These are phyloP conservation scores for Trichosporon coremiiforme DNA, from an alignment of 1,284 basidiomycete genomes.

Conservation along the genomic window DNA sequence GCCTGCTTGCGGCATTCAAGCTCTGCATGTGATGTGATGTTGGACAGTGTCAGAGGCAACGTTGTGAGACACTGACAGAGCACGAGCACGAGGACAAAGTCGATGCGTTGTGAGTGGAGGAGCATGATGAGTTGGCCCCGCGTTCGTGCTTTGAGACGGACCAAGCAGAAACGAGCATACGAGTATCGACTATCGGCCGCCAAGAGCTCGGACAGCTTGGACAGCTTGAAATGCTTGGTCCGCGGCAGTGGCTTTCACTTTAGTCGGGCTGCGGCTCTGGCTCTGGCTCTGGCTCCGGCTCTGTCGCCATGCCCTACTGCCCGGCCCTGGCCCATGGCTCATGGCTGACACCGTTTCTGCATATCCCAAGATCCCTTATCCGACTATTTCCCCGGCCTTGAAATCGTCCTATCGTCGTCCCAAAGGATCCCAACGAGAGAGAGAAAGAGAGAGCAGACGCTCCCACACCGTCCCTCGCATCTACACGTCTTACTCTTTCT, in stretches of 20 bases:
- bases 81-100: constrained; percentile 1
- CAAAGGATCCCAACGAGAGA: too few relatives aligned
- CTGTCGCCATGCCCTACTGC: too few relatives aligned
- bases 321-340: too few relatives aligned
- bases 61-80: background rate
- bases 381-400: constrained; percentile 12
- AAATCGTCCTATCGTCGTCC: background rate
- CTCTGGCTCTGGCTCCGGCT: too few relatives aligned
- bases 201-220: too few relatives aligned
- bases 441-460: too few relatives aligned
- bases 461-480: background rate
- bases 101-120: background rate
- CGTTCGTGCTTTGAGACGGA: too few relatives aligned
- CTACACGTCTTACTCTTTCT: background rate
- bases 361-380: background rate
- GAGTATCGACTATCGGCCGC: constrained; percentile 1
- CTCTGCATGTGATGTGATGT: background rate
- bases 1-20: too few relatives aligned
- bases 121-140: too few relatives aligned
- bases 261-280: background rate
- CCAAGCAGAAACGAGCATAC: background rate
- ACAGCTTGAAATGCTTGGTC: background rate
- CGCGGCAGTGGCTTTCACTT: background rate
- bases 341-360: too few relatives aligned
- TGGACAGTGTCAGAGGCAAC: background rate